These are phyloP conservation scores for Capronia americana DNA, from an alignment of 2,329 filamentous ascomycete genomes.

Conservation along the genomic window DNA sequence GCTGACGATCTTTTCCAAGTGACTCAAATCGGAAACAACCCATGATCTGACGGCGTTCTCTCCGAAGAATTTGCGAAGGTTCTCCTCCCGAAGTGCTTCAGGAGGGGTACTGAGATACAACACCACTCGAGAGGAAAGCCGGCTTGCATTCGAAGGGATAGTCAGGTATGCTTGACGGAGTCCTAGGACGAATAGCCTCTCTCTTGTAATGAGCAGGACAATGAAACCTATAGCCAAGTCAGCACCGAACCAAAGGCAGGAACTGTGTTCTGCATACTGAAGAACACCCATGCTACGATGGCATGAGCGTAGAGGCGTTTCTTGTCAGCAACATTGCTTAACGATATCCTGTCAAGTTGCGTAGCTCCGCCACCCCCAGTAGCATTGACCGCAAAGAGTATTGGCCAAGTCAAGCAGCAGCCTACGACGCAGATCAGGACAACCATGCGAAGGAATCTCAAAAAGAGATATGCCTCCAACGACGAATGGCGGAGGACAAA, in stretches of 20 bases:
- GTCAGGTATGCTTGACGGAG: constrained; percentile 89
- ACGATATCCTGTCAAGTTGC: constrained; percentile 80
- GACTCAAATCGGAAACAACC: constrained; percentile 78
- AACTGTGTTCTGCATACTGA: constrained; percentile 56
- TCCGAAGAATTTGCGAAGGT: constrained; percentile 81
- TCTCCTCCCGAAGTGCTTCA: constrained; percentile 74
- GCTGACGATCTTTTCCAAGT: constrained; percentile 79
- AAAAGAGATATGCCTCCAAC: constrained; percentile 87
- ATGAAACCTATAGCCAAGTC: constrained; percentile 64
- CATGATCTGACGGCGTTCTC: constrained; percentile 74
- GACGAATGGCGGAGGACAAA: constrained; percentile 90
- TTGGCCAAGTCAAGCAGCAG: constrained; percentile 82
- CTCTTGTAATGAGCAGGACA: constrained; percentile 83
- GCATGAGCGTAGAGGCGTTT: constrained; percentile 80
- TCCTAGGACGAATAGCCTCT: constrained; percentile 89
- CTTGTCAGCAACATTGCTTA: constrained; percentile 72
- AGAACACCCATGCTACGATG: constrained; percentile 78
- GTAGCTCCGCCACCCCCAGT: constrained; percentile 73
- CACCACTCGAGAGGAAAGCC: constrained; percentile 86
- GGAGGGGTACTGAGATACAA: constrained; percentile 85
- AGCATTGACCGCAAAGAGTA: constrained; percentile 86
- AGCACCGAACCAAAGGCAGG: not conserved
- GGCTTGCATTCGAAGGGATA: constrained; percentile 79
- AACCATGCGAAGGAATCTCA: constrained; percentile 82
- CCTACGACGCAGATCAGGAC: constrained; percentile 81